These are phyloP conservation scores for Alternaria tenuissima DNA, from an alignment of 2,329 filamentous ascomycete species.

Conservation along the genomic window DNA sequence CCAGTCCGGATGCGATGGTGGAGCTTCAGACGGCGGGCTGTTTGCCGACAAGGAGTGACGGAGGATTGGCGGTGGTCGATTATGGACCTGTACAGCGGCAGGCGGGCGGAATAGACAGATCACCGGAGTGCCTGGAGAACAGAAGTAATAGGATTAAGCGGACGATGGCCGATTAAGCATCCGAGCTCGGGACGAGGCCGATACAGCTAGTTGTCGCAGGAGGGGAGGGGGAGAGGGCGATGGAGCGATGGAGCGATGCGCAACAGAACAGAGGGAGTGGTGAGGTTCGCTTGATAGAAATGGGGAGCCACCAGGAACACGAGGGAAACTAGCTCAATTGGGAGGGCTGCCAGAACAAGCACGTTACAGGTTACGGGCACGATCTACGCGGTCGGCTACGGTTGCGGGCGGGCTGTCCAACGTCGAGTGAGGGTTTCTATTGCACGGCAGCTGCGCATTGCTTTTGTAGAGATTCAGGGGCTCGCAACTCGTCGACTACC, in stretches of 20 bases:
- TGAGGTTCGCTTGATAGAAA: slow-evolving; percentile 27
- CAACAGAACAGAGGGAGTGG: slow-evolving; percentile 2
- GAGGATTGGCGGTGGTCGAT: slow-evolving; percentile 29
- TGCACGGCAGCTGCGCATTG: slow-evolving; percentile 16
- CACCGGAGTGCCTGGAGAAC: slow-evolving; percentile 47
- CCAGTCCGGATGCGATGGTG: slow-evolving; percentile 38
- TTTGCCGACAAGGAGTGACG: slow-evolving; percentile 40
- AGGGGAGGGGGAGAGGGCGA: slow-evolving; percentile 19
- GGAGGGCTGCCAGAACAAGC: slow-evolving; percentile 19
- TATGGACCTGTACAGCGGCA: slow-evolving; percentile 42
- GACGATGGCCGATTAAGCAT: slow-evolving; percentile 39
- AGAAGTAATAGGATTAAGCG: slow-evolving; percentile 49
- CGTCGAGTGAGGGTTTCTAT: slow-evolving; percentile 1
- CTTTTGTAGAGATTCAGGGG: slow-evolving; percentile 28
- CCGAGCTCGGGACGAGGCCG: slow-evolving; percentile 37
- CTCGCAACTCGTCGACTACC: slow-evolving; percentile 1
- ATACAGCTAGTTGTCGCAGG: slow-evolving; percentile 20
- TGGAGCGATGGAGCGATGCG: slow-evolving; percentile 15
- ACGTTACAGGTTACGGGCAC: slow-evolving; percentile 31
- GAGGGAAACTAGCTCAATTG: slow-evolving; percentile 15
- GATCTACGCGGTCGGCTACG: slow-evolving; percentile 7
- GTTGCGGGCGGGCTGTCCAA: slow-evolving; percentile 3
- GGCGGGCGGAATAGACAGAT: slow-evolving; percentile 50
- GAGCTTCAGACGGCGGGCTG: slow-evolving; percentile 13
- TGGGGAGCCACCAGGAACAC: slow-evolving; percentile 24